A percentile compares a stretch with the other conserved stretches of the same genome.
These are phyloP conservation scores for Saitozyma podzolica DNA, from an alignment of 768 basidiomycete genomes.

Conservation along the genomic window DNA sequence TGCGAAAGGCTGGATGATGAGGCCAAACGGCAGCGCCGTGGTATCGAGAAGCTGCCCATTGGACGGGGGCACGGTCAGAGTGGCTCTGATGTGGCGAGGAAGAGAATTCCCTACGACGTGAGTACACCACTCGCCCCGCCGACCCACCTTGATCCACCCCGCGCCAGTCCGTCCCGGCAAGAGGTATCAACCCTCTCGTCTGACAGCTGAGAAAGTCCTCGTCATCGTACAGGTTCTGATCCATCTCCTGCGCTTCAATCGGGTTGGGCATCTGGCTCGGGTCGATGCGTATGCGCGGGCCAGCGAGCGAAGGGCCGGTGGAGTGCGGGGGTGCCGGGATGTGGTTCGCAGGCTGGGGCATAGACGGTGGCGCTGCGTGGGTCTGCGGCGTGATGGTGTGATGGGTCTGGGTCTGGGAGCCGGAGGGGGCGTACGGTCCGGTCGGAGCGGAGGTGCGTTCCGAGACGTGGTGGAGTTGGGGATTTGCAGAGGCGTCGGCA, in stretches of 20 bases:
- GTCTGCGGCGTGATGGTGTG: not conserved
- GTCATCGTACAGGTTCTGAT: conserved; percentile 75
- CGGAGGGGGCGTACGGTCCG: conserved; percentile 24
- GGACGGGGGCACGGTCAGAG: conserved; percentile 85
- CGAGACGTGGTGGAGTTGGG: conserved; percentile 32
- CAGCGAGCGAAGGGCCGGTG: conserved; percentile 63
- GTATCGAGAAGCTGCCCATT: conserved; percentile 75
- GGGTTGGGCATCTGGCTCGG: conserved; percentile 89
- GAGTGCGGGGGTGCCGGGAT: conserved; percentile 73
- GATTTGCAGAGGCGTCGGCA: not conserved
- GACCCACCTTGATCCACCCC: conserved; percentile 83
- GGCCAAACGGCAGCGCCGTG: conserved; percentile 79
- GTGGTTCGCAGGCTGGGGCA: conserved; percentile 38
- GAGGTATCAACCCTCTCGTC: conserved; percentile 65
- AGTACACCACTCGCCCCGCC: too few species aligned
- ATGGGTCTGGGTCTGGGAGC: conserved; percentile 10
- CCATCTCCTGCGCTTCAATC: conserved; percentile 71
- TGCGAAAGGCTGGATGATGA: conserved; percentile 87
- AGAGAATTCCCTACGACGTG: conserved; percentile 69
- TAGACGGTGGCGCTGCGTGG: conserved; percentile 18
- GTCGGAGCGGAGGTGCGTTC: conserved; percentile 26
- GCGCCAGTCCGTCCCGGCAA: conserved; percentile 81
- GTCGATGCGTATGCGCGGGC: conserved; percentile 67
- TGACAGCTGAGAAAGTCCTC: conserved; percentile 68
- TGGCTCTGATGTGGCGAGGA: conserved; percentile 82